Conservation (phyloP, 768 basidiomycete genomes). For the Pleurotus ostreatus region DNA sequence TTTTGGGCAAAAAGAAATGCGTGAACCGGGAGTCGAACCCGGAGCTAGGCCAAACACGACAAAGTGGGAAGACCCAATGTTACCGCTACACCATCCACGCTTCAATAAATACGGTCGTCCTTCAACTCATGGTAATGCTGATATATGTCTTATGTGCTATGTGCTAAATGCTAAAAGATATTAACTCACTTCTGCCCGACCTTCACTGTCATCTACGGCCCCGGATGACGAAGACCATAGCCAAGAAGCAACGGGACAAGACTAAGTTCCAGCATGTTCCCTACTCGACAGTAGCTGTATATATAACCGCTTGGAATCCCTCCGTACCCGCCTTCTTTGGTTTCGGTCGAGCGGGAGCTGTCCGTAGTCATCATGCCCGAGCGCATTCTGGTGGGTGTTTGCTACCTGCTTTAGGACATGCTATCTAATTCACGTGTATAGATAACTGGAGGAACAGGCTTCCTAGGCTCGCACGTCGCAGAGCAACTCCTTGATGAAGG, state of each 20-base stretch:
- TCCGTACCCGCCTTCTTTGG: too few relatives aligned
- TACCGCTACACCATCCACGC: conserved; percentile 73
- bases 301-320: too few relatives aligned
- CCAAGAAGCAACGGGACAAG: too few relatives aligned
- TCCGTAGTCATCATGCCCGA: conserved; percentile 3
- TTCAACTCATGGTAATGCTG: too few relatives aligned
- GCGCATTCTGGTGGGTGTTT: background rate
- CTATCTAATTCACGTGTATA: conserved; percentile 8
- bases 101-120: background rate
- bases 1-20: conserved; percentile 18
- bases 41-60: conserved; percentile 39
- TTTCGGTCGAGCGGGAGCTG: background rate
- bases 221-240: too few relatives aligned
- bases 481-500: conserved; percentile 27
- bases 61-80: conserved; percentile 78
- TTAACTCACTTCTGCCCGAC: too few relatives aligned
- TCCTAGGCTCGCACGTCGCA: conserved; percentile 35
- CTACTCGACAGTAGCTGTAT: too few relatives aligned
- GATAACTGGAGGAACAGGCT: conserved; percentile 39
- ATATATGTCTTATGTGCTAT: background rate
- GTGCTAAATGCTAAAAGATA: background rate
- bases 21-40: conserved; percentile 55
- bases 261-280: too few relatives aligned
- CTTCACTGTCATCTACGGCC: too few relatives aligned
- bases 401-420: background rate